Conservation (phyloP, 2,329 filamentous ascomycete genomes). For the Epichloe baconii region DNA sequence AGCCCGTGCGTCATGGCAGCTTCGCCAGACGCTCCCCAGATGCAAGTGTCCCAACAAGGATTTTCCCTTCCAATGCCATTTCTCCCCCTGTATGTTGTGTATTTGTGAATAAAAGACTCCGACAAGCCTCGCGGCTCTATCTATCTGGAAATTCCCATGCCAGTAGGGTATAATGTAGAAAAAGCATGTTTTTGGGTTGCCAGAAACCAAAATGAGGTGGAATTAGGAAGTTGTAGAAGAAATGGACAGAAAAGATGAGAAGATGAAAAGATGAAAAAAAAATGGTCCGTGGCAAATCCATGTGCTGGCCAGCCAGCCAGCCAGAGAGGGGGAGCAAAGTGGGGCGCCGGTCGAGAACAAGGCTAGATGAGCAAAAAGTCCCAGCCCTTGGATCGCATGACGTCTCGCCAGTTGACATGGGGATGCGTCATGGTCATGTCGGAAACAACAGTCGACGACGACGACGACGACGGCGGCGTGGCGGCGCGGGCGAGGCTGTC, state of each 20-base stretch:
- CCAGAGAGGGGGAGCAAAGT: neutral
- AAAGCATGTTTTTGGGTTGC: conserved; percentile 6
- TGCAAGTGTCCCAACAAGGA: too few relatives aligned
- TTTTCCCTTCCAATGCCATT: too few relatives aligned
- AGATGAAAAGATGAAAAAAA: conserved; percentile 2
- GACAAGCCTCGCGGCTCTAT: conserved; percentile 28
- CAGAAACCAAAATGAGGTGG: neutral
- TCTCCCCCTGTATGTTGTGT: neutral
- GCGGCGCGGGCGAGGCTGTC: conserved; percentile 32
- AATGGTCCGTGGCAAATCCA: neutral
- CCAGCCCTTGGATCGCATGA: conserved; percentile 86
- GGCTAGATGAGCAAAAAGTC: conserved; percentile 76
- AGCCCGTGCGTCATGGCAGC: too few relatives aligned
- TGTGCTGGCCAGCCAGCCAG: neutral
- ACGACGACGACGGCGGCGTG: conserved; percentile 18
- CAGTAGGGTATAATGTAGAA: conserved; percentile 19
- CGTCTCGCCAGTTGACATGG: conserved; percentile 85
- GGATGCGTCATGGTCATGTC: conserved; percentile 30
- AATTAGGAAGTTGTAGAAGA: conserved; percentile 1
- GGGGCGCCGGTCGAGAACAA: neutral
- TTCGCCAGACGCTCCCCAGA: too few relatives aligned
- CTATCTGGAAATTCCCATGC: conserved; percentile 21
- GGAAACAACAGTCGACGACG: conserved; percentile 14
- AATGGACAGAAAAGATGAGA: conserved; percentile 7
- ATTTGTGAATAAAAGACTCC: neutral